These are phyloP conservation scores for Sarocladium oryzae DNA, from an alignment of 2,329 filamentous ascomycete species.

Conservation along the genomic window DNA sequence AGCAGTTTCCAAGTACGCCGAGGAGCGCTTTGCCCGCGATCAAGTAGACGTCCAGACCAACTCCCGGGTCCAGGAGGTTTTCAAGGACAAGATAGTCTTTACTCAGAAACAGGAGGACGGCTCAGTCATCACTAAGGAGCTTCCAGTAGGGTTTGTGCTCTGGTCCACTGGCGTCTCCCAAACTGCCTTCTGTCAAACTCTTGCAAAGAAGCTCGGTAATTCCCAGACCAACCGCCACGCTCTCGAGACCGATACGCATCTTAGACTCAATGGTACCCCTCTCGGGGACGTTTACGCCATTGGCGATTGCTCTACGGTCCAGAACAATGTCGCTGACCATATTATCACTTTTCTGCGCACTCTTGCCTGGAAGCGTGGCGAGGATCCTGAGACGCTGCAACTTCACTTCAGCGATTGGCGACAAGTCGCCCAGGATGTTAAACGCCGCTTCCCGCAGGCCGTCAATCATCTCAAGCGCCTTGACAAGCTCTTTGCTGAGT, in stretches of 20 bases:
- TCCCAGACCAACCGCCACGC: conserved; percentile 83
- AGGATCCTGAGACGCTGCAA: conserved; percentile 81
- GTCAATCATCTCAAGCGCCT: conserved; percentile 78
- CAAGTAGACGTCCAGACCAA: conserved; percentile 89
- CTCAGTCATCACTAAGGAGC: conserved; percentile 75
- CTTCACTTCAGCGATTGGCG: conserved; percentile 88
- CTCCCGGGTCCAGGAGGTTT: conserved; percentile 85
- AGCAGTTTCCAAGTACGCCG: conserved; percentile 84
- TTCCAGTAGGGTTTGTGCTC: conserved; percentile 91
- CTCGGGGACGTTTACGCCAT: conserved; percentile 94
- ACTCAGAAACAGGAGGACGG: conserved; percentile 73
- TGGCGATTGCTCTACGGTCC: conserved; percentile 91
- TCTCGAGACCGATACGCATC: conserved; percentile 88
- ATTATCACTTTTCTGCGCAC: conserved; percentile 84
- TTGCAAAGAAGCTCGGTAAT: conserved; percentile 70
- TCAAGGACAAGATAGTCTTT: conserved; percentile 78
- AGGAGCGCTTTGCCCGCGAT: conserved; percentile 84
- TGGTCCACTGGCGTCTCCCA: conserved; percentile 97
- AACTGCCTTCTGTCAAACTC: conserved; percentile 67
- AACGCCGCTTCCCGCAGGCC: conserved; percentile 86
- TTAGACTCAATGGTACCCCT: conserved; percentile 81
- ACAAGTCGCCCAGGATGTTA: conserved; percentile 73
- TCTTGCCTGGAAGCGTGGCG: conserved; percentile 85
- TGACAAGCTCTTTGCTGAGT: conserved; percentile 84
- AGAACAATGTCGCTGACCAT: conserved; percentile 93